Percentiles rank a stretch among this genome's conserved stretches.
phyloP scores from a whole-genome alignment of 2,329 filamentous ascomycete genomes.

The Penicillium oxalicum region DNA sequence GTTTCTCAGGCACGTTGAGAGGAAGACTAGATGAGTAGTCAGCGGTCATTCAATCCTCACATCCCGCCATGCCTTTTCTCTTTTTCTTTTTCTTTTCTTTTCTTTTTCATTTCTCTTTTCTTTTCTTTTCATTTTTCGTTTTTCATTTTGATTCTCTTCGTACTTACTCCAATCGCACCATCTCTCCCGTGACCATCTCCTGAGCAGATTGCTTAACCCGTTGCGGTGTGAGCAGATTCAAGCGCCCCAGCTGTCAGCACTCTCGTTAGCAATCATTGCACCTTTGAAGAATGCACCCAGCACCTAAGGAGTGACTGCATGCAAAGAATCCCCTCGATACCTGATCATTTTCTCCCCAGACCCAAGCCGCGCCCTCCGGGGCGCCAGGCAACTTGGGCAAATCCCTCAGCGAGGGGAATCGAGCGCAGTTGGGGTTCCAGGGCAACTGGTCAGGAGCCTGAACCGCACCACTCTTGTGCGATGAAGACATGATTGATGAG shows the following conservation, averaged over 20 bases:
- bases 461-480: neutral
- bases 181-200: slow-evolving; percentile 52
- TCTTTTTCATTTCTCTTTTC: no score
- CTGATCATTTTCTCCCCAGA: slow-evolving; percentile 54
- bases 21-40: slow-evolving; percentile 39
- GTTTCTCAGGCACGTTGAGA: slow-evolving; percentile 47
- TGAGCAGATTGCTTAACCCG: slow-evolving; percentile 49
- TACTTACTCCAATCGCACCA: slow-evolving; percentile 49
- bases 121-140: no score
- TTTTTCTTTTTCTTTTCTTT: no score
- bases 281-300: no score
- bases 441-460: slow-evolving; percentile 37
- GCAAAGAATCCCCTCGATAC: slow-evolving; percentile 23
- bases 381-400: slow-evolving; percentile 48
- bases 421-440: slow-evolving; percentile 49
- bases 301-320: no score
- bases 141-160: neutral
- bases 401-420: slow-evolving; percentile 50
- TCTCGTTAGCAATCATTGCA: neutral
- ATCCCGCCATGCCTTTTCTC: neutral
- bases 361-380: slow-evolving; percentile 53
- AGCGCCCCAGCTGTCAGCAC: slow-evolving; percentile 30
- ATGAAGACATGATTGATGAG: no score
- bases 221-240: slow-evolving; percentile 53
- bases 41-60: neutral